Percentiles rank a stretch among this genome's conserved stretches.
These are phyloP conservation scores for Patellifolia procumbens DNA, from an alignment of 179 eudicot species.

Conservation along the genomic window DNA sequence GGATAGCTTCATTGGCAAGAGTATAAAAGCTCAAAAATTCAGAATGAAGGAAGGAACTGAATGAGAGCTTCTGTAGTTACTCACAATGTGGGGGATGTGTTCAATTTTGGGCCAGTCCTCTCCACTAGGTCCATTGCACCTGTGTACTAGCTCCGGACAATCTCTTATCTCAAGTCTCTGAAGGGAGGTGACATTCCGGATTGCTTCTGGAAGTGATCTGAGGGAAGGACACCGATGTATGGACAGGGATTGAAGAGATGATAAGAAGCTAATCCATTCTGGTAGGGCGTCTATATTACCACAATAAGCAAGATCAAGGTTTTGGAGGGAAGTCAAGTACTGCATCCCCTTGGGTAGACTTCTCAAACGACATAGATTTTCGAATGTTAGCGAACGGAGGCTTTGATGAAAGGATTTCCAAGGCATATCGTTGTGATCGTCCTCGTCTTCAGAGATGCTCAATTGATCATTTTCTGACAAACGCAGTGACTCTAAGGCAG, in stretches of 20 bases:
- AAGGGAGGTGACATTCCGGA: slow-evolving; percentile 12
- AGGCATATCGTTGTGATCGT: neutral
- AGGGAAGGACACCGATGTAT: rapidly evolving
- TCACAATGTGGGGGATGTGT: neutral
- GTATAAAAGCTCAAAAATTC: too few relatives aligned
- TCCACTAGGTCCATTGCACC: slow-evolving; percentile 2
- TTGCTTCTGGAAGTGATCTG: neutral
- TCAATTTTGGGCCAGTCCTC: slow-evolving; percentile 18
- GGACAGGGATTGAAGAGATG: neutral
- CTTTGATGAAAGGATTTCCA: neutral
- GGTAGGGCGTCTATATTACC: neutral
- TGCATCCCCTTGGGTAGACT: neutral
- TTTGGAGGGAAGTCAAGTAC: neutral
- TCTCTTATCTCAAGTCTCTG: neutral
- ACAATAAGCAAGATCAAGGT: neutral
- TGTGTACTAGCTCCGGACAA: neutral
- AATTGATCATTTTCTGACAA: neutral
- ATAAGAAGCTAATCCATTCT: slow-evolving; percentile 13
- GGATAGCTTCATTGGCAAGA: too few relatives aligned
- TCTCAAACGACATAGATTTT: neutral
- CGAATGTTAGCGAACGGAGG: neutral
- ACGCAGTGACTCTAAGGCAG: neutral
- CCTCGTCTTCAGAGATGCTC: too few relatives aligned
- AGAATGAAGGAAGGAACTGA: too few relatives aligned
- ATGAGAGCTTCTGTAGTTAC: too few relatives aligned